phyloP scores from a whole-genome alignment of 768 basidiomycete genomes.

The Lyophyllum decastes region DNA sequence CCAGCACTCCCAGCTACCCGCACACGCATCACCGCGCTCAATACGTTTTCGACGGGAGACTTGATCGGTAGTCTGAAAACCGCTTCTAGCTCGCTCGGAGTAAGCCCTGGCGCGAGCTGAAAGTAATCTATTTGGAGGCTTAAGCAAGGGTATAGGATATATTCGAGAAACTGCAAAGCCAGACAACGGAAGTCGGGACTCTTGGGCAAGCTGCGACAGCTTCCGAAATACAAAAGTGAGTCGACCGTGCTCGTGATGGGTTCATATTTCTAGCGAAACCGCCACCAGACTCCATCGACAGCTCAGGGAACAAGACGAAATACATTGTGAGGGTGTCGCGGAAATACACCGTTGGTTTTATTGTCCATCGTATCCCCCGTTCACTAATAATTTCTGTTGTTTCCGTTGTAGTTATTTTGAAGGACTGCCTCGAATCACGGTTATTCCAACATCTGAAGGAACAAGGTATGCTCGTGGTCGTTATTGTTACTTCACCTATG shows the following conservation, averaged over 20 bases:
- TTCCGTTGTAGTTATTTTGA: conserved; percentile 40
- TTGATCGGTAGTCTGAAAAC: conserved; percentile 25
- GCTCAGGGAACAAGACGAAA: conserved; percentile 42
- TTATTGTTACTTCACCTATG: neutral
- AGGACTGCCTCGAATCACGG: conserved; percentile 44
- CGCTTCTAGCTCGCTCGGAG: conserved; percentile 31
- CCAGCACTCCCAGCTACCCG: neutral
- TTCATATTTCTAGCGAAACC: neutral
- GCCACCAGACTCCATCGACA: conserved; percentile 42
- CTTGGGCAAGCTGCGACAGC: conserved; percentile 38
- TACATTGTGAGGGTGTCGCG: conserved; percentile 42
- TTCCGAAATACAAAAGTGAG: conserved; percentile 43
- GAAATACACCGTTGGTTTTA: conserved; percentile 48
- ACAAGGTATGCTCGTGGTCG: conserved; percentile 36
- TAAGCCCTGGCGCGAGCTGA: conserved; percentile 11
- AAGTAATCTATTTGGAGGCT: neutral
- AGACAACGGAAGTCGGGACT: conserved; percentile 43
- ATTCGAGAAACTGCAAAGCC: conserved; percentile 45
- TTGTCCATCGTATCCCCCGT: neutral
- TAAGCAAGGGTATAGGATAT: conserved; percentile 31
- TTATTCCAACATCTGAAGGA: conserved; percentile 44
- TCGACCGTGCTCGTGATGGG: neutral
- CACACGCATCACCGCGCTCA: conserved; percentile 15
- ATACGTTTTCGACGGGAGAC: conserved; percentile 11
- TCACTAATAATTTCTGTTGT: neutral